A percentile compares a stretch with the other conserved stretches of the same genome.
These are phyloP conservation scores for Withania somnifera DNA, from an alignment of 305 asterid species.

Conservation along the genomic window DNA sequence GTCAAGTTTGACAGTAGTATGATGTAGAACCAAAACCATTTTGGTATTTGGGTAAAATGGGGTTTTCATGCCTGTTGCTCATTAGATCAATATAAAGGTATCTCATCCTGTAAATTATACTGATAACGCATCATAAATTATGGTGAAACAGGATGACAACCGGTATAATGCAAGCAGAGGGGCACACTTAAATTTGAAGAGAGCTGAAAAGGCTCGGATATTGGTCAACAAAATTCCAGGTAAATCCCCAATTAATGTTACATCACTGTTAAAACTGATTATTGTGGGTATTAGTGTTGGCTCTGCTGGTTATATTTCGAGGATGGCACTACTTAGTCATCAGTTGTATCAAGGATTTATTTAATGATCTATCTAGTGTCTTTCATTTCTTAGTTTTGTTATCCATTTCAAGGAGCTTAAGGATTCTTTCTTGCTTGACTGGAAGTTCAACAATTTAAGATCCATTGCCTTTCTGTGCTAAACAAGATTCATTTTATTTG, in stretches of 20 bases:
- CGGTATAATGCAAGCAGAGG: slow-evolving; percentile 96
- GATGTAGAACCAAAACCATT: neutral
- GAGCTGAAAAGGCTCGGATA: slow-evolving; percentile 93
- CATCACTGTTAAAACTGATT: neutral
- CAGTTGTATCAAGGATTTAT: neutral
- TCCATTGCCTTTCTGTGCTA: neutral
- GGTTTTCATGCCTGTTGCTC: neutral
- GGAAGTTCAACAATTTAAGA: neutral
- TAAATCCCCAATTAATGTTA: slow-evolving; percentile 14
- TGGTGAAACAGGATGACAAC: slow-evolving; percentile 76
- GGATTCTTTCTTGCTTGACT: neutral
- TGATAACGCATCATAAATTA: neutral
- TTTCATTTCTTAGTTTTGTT: neutral
- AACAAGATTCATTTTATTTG: neutral
- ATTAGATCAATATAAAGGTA: neutral
- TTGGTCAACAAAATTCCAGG: slow-evolving; percentile 95
- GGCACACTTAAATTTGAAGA: slow-evolving; percentile 92
- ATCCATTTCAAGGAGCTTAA: neutral
- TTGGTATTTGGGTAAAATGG: neutral
- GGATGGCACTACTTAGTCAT: neutral
- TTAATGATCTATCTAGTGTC: neutral
- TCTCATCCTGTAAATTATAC: neutral
- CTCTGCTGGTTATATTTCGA: neutral
- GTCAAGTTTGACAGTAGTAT: neutral
- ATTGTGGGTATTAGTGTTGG: neutral